Conservation (phyloP, 2,329 filamentous ascomycete species). For the Dactylonectria estremocensis region DNA sequence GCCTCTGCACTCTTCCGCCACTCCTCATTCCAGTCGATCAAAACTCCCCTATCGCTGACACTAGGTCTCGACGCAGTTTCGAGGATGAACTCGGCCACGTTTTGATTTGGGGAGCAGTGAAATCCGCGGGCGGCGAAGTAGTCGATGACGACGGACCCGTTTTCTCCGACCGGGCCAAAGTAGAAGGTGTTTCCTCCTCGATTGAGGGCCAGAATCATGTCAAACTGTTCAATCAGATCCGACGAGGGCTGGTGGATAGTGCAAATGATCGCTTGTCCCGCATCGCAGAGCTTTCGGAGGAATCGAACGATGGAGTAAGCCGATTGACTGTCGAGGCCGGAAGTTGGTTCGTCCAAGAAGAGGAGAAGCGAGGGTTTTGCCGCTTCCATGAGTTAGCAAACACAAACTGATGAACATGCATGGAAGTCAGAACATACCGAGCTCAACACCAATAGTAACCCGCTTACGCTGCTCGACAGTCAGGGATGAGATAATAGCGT, state of each 20-base stretch:
- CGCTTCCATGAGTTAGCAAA: conserved; percentile 36
- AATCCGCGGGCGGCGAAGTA: conserved; percentile 74
- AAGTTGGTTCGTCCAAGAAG: conserved; percentile 72
- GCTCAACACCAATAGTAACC: conserved; percentile 68
- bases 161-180: conserved; percentile 65
- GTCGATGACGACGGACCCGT: conserved; percentile 60
- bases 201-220: conserved; percentile 66
- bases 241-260: conserved; percentile 72
- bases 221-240: conserved; percentile 67
- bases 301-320: conserved; percentile 72
- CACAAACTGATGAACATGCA: neutral
- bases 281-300: conserved; percentile 69
- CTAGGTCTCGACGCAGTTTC: conserved; percentile 58
- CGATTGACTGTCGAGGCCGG: conserved; percentile 68
- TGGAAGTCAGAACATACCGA: conserved; percentile 49
- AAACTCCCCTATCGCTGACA: conserved; percentile 51
- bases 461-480: conserved; percentile 70
- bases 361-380: conserved; percentile 70
- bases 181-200: conserved; percentile 66
- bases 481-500: conserved; percentile 71
- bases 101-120: conserved; percentile 70
- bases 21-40: conserved; percentile 80
- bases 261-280: conserved; percentile 69
- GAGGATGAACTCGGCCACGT: conserved; percentile 65
- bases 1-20: conserved; percentile 78